A percentile compares a stretch with the other conserved stretches of the same genome.
Conservation (phyloP, 2,329 filamentous ascomycete genomes). For the Trichothecium roseum region DNA sequence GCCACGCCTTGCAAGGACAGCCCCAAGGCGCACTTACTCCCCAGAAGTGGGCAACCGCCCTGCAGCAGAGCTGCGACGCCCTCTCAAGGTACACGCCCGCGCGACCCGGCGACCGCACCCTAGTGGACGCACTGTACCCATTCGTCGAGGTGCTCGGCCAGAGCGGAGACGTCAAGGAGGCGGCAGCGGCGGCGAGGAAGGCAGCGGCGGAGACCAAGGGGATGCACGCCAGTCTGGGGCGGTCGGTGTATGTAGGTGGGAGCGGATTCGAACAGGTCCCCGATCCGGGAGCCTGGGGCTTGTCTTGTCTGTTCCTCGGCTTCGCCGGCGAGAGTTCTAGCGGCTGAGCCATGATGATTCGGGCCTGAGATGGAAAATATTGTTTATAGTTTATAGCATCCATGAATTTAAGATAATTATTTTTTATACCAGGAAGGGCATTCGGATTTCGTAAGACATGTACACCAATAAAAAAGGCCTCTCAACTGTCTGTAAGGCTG, state of each 20-base stretch:
- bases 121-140: slow-evolving; percentile 81
- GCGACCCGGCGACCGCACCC: slow-evolving; percentile 75
- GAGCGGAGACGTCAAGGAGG: slow-evolving; percentile 57
- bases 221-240: slow-evolving; percentile 81
- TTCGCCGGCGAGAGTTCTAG: slow-evolving; percentile 29
- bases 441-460: no score
- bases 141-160: slow-evolving; percentile 65
- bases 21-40: slow-evolving; percentile 27
- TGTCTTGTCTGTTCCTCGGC: slow-evolving; percentile 74
- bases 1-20: slow-evolving; percentile 45
- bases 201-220: slow-evolving; percentile 80
- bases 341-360: no score
- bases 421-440: no score
- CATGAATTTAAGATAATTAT: no score
- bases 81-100: slow-evolving; percentile 83
- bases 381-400: no score
- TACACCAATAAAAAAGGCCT: no score
- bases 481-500: no score
- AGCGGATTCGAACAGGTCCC: slow-evolving; percentile 36
- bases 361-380: no score
- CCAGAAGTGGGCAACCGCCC: slow-evolving; percentile 48
- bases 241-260: slow-evolving; percentile 34
- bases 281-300: slow-evolving; percentile 58
- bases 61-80: slow-evolving; percentile 59
- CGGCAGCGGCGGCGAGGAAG: slow-evolving; percentile 62